A percentile compares a stretch with the other conserved stretches of the same genome.
These are phyloP conservation scores for Dactylellina leptospora DNA, from an alignment of 2,329 filamentous ascomycete genomes.

Conservation along the genomic window DNA sequence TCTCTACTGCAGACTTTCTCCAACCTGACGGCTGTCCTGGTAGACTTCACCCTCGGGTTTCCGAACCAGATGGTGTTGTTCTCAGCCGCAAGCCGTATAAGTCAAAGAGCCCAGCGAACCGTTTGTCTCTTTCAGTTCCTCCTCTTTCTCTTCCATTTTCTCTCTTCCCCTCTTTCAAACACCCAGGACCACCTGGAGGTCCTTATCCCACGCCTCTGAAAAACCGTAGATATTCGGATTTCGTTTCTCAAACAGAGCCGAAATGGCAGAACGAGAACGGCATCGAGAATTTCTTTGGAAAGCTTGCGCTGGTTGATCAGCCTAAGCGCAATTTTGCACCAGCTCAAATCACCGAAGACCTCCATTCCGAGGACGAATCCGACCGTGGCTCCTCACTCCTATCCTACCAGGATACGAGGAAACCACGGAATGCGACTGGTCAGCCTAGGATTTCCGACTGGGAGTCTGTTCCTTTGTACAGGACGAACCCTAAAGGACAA, in stretches of 20 bases:
- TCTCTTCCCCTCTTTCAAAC: conserved; percentile 30
- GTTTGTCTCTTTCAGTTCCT: conserved; percentile 28
- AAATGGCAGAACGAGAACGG: conserved; percentile 28
- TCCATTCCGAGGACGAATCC: conserved; percentile 1
- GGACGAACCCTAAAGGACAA: conserved; percentile 15
- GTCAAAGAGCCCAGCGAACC: conserved; percentile 6
- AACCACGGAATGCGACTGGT: not conserved
- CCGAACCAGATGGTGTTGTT: conserved; percentile 20
- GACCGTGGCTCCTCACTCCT: conserved; percentile 8
- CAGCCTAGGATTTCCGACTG: conserved; percentile 24
- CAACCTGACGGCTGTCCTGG: conserved; percentile 16
- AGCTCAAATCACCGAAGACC: not conserved
- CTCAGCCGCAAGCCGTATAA: conserved; percentile 49
- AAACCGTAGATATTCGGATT: conserved; percentile 26
- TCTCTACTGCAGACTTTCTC: conserved; percentile 25
- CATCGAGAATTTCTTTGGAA: conserved; percentile 26
- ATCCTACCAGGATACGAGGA: conserved; percentile 4
- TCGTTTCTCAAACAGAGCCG: not conserved
- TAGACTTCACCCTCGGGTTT: conserved; percentile 17
- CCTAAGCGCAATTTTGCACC: not conserved
- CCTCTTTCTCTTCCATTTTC: conserved; percentile 28
- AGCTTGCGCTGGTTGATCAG: conserved; percentile 24
- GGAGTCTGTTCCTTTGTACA: conserved; percentile 27
- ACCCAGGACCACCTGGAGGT: conserved; percentile 6
- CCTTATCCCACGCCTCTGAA: conserved; percentile 2